Evolutionary conservation across 176 grass and related monocot genomes (phyloP), one percentile per base, ranked within the genome.

Genomic region (Tuctoria greenei): DNA sequence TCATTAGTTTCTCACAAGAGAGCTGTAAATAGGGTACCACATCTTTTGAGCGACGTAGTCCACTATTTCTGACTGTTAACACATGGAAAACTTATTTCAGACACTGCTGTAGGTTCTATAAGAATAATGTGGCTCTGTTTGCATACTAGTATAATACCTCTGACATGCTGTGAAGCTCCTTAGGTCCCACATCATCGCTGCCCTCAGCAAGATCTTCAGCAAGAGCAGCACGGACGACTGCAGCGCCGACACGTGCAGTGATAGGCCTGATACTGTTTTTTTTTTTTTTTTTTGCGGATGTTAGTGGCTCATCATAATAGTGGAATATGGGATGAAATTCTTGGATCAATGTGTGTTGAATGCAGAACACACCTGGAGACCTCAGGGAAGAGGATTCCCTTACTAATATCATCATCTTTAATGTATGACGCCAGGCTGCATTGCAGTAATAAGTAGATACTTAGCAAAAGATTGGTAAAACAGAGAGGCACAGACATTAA

Each of bases 21-120:
- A 91, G 66, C 95, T 88, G 55, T 98, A 98, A 79, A 94, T 44
- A n/a, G 95, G 95, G 67, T 86, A 98, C 95, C 95, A 98, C 95
- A 98, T 98, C 27, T 98, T 93, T 50, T 84, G 81, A 84, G 86
- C 88, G 11, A 94, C 91, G 8, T 82, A 92, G 38, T 98, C 91
- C 14, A 86, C 73, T 55, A 76, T 88, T 52, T 98, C 91, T 41
- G 49, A 84, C 95, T 98, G 84, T 65, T 49, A 82, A 66, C 21
- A 84, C 39, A 84, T 61, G 39, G 57, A 54, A 71, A 64, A 61
- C 46, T 43, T 31, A 31, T 31, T 31, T 79, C 7, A 73, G 73
- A 64, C 17, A 62, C 12, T 15, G 16, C 8, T 28, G 1, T 34
- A 46, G 47, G 1, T 59, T 36, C 8, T 35, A 56, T 8, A 40